Evolutionary conservation across 768 basidiomycete genomes (phyloP), one percentile per base, ranked within the genome.

Genomic region (Tricholoma sp.): DNA sequence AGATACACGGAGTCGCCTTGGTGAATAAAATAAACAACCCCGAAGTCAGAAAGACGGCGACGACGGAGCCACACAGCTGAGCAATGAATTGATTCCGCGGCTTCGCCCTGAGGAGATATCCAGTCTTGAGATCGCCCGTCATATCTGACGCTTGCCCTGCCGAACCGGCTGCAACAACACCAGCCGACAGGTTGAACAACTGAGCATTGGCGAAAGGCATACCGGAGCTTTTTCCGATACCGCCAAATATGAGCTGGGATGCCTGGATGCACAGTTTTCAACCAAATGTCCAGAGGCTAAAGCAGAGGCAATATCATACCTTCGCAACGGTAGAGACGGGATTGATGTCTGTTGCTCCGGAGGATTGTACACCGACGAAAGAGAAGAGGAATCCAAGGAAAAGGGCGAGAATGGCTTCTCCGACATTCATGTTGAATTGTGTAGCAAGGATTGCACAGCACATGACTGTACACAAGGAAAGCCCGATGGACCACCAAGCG

Each of bases 91-190:
- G 81, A 66, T 82, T 81, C 54, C 70, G 76, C 37, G 85, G 85
- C 61, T 83, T 85, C 11, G 83, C 80, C 51, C 85, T 74, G 24
- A 86, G 76, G 56, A 87, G 80, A 66, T 85, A 85, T 58, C 83
- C 82, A n/a, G 86, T 83, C 71, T 86, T 85, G 61, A 86, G 66
- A 65, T 87, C 85, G 55, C 83, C 79, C 47, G 80, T 81, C 85
- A 87, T 85, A 65, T 87, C 86, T 31, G 77, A 63, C 20, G 82
- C 76, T 63, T 84, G 82, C 18, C 76, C 80, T 18, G 83, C 81
- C 50, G 82, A 77, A 33, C 80, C 81, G 49, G 74, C 80, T 28
- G 82, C 74, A 59, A 84, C 69, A 44, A 79, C 73, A 68, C 82
- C 83, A 50, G 78, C 80, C 44, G 76, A 63, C 67, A 83, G 65